Base-by-base conservation (phyloP, 306 rosid species). In the Vigna angularis region DNA sequence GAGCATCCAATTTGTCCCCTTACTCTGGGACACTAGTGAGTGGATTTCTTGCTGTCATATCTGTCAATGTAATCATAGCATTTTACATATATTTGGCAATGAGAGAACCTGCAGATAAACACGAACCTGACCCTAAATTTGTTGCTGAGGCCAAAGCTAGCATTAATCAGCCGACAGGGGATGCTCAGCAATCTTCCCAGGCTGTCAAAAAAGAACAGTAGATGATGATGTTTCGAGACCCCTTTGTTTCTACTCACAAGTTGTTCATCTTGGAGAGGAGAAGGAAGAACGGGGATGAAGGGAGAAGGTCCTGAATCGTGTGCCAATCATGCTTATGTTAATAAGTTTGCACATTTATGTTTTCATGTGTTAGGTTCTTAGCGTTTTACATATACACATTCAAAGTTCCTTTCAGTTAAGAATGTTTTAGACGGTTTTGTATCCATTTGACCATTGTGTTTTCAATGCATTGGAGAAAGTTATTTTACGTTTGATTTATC, bases 1-100 rank as follows among this genome's bases (percentile, higher is more conserved):
- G 98, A 82, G 53, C 86, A 64, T 57, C 76, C 66, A 61, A 82
- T 45, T 74, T 92, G 87, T 83, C 93, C 18, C 97, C 98, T 3
- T 80, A 94, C 86, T 88, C 95, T 51, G 18, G 87, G 76, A 92
- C 98, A 8, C 76, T 92, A 69, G 79, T 90, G 76, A 94, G 97
- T 13, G 97, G 98, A 79, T 92, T 94, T 80, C 87, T 94, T 57
- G 98, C 97, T 6, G 97, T 94, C 34, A 85, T 94, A 78, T 92
- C 97, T 3, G 97, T 94, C 61, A 92, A 92, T 63, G 56, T 90
- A 40, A 97, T 94, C 45, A 94, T 94, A 44, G 93, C 88, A 63
- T 84, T 94, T 66, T 94, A 92, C 82, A 89, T 94, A 72, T 89
- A 80, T 15, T 67, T 90, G 95, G 98, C 98, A 5, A 92, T 92